Percentiles rank a stretch among this genome's conserved stretches.
These are phyloP conservation scores for Phytophthora ohioensis DNA, from an alignment of 352 stramenopile species.

Conservation along the genomic window DNA sequence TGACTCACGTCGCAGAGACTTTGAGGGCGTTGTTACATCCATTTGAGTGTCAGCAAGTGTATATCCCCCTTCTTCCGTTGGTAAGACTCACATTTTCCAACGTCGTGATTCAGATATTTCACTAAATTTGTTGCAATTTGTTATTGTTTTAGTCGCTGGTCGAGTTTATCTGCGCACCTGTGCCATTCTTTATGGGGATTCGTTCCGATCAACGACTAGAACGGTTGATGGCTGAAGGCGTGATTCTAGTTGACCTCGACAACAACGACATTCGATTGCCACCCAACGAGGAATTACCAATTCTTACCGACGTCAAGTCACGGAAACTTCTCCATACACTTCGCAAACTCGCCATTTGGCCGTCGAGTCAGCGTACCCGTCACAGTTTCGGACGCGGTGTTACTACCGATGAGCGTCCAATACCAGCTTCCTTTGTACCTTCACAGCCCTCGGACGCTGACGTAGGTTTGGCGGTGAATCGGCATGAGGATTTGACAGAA, in stretches of 20 bases:
- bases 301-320: conserved; percentile 60
- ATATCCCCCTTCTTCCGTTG: conserved; percentile 75
- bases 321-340: conserved; percentile 70
- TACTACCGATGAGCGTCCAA: not conserved
- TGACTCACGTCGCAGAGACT: conserved; percentile 73
- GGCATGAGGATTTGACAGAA: conserved; percentile 61
- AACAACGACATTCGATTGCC: conserved; percentile 66
- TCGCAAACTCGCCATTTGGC: conserved; percentile 57
- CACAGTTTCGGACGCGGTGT: conserved; percentile 29
- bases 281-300: conserved; percentile 51
- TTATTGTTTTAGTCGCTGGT: conserved; percentile 53
- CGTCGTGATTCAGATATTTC: not conserved
- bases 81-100: conserved; percentile 35
- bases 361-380: conserved; percentile 41
- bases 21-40: conserved; percentile 67
- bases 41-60: conserved; percentile 80
- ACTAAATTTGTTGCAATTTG: not conserved
- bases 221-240: conserved; percentile 55
- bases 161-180: conserved; percentile 76
- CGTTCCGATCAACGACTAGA: conserved; percentile 51
- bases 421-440: conserved; percentile 28
- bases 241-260: conserved; percentile 78
- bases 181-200: conserved; percentile 85
- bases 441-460: conserved; percentile 39
- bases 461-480: conserved; percentile 31